Evolutionary conservation across 1,284 basidiomycete species (phyloP), one percentile per base, ranked within the genome.

Genomic region (Trichosporon faecale): DNA sequence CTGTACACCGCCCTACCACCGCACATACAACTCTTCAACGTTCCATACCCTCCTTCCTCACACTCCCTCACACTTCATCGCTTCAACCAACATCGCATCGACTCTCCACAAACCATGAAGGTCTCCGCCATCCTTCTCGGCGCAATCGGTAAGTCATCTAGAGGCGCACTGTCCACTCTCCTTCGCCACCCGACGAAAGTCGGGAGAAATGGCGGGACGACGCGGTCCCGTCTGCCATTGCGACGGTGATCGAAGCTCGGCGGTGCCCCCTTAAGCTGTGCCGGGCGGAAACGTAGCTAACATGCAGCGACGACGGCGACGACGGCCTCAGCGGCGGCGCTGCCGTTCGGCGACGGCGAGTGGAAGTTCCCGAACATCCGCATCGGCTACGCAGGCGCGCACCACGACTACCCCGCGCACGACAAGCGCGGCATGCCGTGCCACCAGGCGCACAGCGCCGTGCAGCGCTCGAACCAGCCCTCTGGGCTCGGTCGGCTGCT

Each of bases 291-390:
- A 18, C 6, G 2, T 4, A 33, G 57, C 57, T 61, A 11, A 61
- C 57, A 29, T 9, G 16, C 57, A 61, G 57, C 57, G 18, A 61
- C 57, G 57, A n/a, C 57, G 18, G 57, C 57, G 3, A 33, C 57
- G 2, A 31, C 57, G 4, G 57, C 57, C 5, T 61, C 57, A 16
- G 57, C 57, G 18, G 57, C 57, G 6, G 57, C 57, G 29, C 27
- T 61, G 27, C 57, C 57, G 16, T 61, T 61, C 57, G 27, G 29
- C 29, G 57, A 61, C 27, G 18, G 21, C 31, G 57, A 61, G 31
- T 61, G 57, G 57, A 61, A 61, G 57, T 31, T 61, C 29, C 57
- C 57, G 29, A 61, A 61, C 57, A 31, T 61, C 57, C 57, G 57
- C 27, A 61, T 61, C 57, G 57, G 57, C 29, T 61, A 61, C 29